Percentiles rank a stretch among this genome's conserved stretches.
These are phyloP conservation scores for Tetrastigma voinierianum DNA, from an alignment of 164 flowering plant species.

Conservation along the genomic window DNA sequence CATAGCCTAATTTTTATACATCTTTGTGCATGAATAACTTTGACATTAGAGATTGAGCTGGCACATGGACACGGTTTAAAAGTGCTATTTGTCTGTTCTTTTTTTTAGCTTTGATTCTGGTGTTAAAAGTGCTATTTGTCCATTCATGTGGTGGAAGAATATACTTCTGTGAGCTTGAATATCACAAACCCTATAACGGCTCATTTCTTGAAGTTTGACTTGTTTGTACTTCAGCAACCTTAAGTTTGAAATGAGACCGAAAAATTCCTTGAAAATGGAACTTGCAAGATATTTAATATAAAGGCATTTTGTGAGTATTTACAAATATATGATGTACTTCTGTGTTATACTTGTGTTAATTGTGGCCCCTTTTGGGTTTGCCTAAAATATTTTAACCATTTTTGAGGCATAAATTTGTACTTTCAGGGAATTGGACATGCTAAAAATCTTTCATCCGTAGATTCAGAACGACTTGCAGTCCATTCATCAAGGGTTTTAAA, in stretches of 20 bases:
- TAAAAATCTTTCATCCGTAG: constrained; percentile 32
- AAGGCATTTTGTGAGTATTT: neutral
- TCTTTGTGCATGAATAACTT: neutral
- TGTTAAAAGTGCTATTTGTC: too few relatives aligned
- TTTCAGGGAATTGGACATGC: constrained; percentile 45
- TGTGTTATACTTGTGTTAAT: too few relatives aligned
- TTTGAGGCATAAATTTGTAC: neutral
- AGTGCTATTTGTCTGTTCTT: neutral
- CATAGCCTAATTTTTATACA: neutral
- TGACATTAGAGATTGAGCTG: neutral
- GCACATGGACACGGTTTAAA: neutral
- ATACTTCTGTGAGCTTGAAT: too few relatives aligned
- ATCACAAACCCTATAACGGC: too few relatives aligned
- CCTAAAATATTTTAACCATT: neutral
- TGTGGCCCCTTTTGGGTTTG: neutral
- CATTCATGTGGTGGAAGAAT: too few relatives aligned
- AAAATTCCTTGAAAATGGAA: too few relatives aligned
- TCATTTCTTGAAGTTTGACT: too few relatives aligned
- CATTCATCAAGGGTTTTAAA: constrained; percentile 44
- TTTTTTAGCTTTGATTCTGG: neutral
- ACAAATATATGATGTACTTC: neutral
- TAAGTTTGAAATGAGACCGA: too few relatives aligned
- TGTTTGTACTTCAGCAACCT: too few relatives aligned
- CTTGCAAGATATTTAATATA: too few relatives aligned
- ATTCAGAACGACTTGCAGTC: constrained; percentile 42